Evolutionary conservation across 2,329 filamentous ascomycete species (phyloP).

Genomic region (Hypoxylon rubiginosum): DNA sequence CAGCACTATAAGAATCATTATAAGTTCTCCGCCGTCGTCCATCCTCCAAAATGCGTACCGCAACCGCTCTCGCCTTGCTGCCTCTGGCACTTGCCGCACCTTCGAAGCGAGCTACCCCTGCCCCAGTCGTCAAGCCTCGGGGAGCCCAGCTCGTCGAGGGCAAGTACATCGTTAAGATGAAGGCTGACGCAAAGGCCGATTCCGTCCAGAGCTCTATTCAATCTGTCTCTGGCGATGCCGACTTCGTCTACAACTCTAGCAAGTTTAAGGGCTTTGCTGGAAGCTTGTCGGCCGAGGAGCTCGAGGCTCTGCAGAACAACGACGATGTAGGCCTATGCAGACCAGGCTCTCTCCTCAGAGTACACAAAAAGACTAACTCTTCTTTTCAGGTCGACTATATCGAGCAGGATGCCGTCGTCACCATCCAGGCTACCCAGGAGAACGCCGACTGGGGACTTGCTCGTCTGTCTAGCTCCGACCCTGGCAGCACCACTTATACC

Average conservation of each 20-base stretch:
- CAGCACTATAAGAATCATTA: conserved; percentile 14
- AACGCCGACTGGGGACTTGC: conserved; percentile 60
- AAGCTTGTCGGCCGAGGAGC: conserved; percentile 58
- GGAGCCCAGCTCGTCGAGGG: conserved; percentile 50
- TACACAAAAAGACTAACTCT: conserved; percentile 21
- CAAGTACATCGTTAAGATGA: conserved; percentile 63
- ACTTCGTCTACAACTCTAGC: conserved; percentile 49
- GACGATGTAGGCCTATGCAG: conserved; percentile 54
- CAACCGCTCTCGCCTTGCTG: conserved; percentile 46
- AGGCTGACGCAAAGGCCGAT: conserved; percentile 49
- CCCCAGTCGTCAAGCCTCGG: conserved; percentile 49
- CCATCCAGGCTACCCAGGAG: conserved; percentile 45
- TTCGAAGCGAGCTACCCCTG: conserved; percentile 48
- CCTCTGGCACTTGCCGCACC: conserved; percentile 51
- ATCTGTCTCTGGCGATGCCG: conserved; percentile 50
- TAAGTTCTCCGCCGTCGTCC: conserved; percentile 14
- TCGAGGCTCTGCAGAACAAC: conserved; percentile 56
- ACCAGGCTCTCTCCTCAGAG: neutral
- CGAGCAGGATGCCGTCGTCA: conserved; percentile 51
- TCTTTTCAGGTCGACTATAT: conserved; percentile 51
- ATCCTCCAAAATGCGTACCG: conserved; percentile 48
- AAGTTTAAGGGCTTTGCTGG: conserved; percentile 59
- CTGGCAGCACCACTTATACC: conserved; percentile 55
- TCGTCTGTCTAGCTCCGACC: conserved; percentile 58
- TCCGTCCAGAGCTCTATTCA: conserved; percentile 52